These are phyloP conservation scores for Excoecaria agallocha DNA, from an alignment of 345 rosid genomes.

Conservation along the genomic window DNA sequence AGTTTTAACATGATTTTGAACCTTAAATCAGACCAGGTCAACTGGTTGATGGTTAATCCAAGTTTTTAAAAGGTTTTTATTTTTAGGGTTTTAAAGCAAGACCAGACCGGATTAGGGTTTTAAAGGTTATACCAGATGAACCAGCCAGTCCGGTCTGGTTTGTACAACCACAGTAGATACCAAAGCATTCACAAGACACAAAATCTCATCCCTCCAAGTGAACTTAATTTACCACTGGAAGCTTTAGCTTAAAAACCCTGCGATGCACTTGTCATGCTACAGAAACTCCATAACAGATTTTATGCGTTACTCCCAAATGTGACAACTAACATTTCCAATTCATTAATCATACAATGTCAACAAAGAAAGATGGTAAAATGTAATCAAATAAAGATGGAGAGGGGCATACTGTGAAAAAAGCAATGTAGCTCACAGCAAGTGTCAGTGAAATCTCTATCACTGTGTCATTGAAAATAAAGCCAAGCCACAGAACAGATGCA, in stretches of 20 bases:
- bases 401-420: slow-evolving; percentile 77
- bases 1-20: too few relatives aligned
- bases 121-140: too few relatives aligned
- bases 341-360: slow-evolving; percentile 3
- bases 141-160: too few relatives aligned
- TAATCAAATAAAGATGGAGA: slow-evolving; percentile 8
- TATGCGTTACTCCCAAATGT: background rate
- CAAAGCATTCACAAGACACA: background rate
- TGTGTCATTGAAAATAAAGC: slow-evolving; percentile 86
- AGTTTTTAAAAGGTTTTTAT: too few relatives aligned
- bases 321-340: background rate
- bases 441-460: slow-evolving; percentile 89
- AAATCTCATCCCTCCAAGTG: background rate
- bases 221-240: background rate
- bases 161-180: background rate
- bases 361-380: background rate
- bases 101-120: too few relatives aligned
- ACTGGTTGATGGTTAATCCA: too few relatives aligned
- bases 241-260: background rate
- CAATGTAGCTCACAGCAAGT: slow-evolving; percentile 86
- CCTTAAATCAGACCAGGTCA: too few relatives aligned
- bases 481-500: slow-evolving; percentile 89
- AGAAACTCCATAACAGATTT: background rate
- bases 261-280: background rate
- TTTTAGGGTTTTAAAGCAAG: too few relatives aligned